Evolutionary conservation across 306 rosid genomes (phyloP).

Genomic region (Pyrus communis): DNA sequence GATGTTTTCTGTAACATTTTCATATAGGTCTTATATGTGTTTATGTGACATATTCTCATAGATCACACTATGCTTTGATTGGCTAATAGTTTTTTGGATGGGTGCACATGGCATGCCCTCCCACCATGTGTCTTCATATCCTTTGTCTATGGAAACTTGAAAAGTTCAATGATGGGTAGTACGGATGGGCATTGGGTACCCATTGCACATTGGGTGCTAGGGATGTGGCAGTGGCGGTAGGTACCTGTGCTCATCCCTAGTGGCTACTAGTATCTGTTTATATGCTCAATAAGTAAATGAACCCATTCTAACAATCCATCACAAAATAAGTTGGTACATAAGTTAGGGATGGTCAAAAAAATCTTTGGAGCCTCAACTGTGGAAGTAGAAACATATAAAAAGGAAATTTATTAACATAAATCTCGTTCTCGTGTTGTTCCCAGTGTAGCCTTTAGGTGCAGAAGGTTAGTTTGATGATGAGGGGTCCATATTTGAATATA

Average conservation of each 20-base stretch:
- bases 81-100: not conserved
- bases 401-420: not conserved
- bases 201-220: not conserved
- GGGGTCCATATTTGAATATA: not conserved
- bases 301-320: not conserved
- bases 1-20: not conserved
- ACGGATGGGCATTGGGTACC: not conserved
- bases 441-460: not conserved
- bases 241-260: not conserved
- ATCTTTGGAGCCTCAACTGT: not conserved
- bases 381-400: not conserved
- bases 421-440: not conserved
- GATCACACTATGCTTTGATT: not conserved
- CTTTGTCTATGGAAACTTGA: not conserved
- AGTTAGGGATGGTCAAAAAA: not conserved
- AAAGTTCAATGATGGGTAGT: not conserved
- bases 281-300: not conserved
- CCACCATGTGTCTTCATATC: not conserved
- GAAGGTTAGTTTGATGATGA: not conserved
- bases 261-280: not conserved
- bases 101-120: not conserved
- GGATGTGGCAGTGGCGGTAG: not conserved
- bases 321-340: not conserved
- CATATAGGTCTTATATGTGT: not conserved
- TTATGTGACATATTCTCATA: not conserved